These are phyloP conservation scores for Pseudogymnoascus destructans DNA, from an alignment of 2,329 filamentous ascomycete species.

Conservation along the genomic window DNA sequence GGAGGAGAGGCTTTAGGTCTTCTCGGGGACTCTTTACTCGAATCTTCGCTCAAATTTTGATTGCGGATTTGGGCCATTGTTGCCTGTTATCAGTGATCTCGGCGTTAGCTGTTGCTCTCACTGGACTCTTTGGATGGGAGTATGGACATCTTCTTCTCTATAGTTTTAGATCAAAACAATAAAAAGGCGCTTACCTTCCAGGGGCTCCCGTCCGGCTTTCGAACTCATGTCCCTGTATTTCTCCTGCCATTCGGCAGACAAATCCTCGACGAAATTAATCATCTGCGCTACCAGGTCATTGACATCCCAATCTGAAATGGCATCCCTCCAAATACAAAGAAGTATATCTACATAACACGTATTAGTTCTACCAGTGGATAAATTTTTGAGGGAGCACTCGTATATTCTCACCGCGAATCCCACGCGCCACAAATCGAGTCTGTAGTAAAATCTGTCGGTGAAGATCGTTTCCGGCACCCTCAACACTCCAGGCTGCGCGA, in stretches of 20 bases:
- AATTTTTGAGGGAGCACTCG: no score
- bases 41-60: constrained; percentile 11
- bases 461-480: constrained; percentile 21
- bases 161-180: constrained; percentile 1
- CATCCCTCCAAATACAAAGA: constrained; percentile 3
- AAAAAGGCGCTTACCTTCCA: neutral
- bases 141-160: neutral
- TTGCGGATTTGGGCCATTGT: neutral
- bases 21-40: neutral
- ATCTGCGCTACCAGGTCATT: constrained; percentile 12
- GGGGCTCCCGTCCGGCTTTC: neutral
- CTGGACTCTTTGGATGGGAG: neutral
- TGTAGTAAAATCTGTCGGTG: constrained; percentile 18
- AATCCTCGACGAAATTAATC: constrained; percentile 13
- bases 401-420: constrained; percentile 9
- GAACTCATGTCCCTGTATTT: constrained; percentile 9
- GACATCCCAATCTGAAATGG: constrained; percentile 10
- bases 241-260: constrained; percentile 15
- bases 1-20: constrained; percentile 1
- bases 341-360: constrained; percentile 14
- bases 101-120: neutral
- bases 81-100: neutral
- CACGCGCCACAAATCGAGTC: constrained; percentile 20
- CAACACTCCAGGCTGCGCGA: constrained; percentile 18
- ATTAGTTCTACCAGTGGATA: neutral